phyloP scores from a whole-genome alignment of 257 asterid species.

The Fraxinus quadrangulata region DNA sequence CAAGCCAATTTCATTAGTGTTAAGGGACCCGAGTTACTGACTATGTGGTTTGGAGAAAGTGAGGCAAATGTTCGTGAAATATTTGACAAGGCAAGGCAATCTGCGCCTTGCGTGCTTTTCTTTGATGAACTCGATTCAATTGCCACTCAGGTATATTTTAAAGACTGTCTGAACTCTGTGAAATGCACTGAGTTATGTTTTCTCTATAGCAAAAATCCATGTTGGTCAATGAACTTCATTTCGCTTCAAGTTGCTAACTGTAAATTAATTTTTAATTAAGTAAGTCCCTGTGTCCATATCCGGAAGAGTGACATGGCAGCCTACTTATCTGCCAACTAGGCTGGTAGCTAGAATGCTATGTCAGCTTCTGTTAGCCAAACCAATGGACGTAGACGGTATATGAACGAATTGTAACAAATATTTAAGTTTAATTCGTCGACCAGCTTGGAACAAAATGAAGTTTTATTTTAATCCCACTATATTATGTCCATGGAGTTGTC shows the following conservation, averaged over 20 bases:
- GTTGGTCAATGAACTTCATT: neutral
- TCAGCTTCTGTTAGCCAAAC: neutral
- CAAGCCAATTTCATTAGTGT: constrained; percentile 49
- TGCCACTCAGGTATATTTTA: constrained; percentile 41
- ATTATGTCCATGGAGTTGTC: neutral
- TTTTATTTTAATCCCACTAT: neutral
- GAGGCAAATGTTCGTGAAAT: constrained; percentile 54
- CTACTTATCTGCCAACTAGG: neutral
- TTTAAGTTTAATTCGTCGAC: neutral
- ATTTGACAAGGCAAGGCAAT: constrained; percentile 49
- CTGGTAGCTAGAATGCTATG: neutral
- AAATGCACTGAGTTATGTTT: neutral
- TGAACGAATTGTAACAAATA: neutral
- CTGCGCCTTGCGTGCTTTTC: constrained; percentile 54
- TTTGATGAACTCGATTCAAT: constrained; percentile 55
- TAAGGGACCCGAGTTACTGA: constrained; percentile 47
- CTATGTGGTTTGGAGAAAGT: constrained; percentile 50
- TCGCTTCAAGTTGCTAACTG: neutral
- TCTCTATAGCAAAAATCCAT: neutral
- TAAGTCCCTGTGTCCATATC: neutral
- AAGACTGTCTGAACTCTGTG: neutral
- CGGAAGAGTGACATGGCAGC: neutral
- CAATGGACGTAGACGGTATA: neutral
- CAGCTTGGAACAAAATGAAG: neutral
- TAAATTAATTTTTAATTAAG: too few species aligned